Percentiles rank a stretch among this genome's conserved stretches.
phyloP scores from a whole-genome alignment of 2,329 filamentous ascomycete species.

The Claviceps sp. region DNA sequence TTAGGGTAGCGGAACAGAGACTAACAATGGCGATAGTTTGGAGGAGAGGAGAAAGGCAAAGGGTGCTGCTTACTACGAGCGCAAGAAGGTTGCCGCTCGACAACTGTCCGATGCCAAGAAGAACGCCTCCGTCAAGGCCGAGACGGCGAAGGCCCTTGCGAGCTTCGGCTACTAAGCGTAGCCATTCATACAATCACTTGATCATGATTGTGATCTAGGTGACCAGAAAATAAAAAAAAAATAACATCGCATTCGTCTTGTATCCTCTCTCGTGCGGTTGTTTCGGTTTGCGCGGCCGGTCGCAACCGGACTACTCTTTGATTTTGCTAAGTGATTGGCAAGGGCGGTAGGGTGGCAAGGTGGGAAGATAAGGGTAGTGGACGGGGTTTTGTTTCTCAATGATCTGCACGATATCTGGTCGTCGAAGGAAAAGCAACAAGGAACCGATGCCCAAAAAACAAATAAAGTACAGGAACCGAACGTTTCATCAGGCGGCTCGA shows the following conservation, averaged over 20 bases:
- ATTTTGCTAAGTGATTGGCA: slow-evolving; percentile 34
- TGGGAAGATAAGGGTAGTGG: slow-evolving; percentile 14
- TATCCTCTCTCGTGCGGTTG: slow-evolving; percentile 35
- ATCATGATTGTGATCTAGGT: slow-evolving; percentile 15
- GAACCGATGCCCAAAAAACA: slow-evolving; percentile 15
- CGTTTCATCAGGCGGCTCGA: neutral
- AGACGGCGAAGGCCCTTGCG: slow-evolving; percentile 80
- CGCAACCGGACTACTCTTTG: slow-evolving; percentile 34
- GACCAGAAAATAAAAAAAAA: slow-evolving; percentile 5
- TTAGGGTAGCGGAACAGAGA: neutral
- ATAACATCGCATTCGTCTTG: slow-evolving; percentile 24
- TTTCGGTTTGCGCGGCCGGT: slow-evolving; percentile 43
- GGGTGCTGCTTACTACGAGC: slow-evolving; percentile 98
- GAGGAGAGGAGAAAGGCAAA: slow-evolving; percentile 99
- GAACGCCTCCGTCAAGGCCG: slow-evolving; percentile 73
- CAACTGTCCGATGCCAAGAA: slow-evolving; percentile 88
- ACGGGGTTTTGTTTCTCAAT: slow-evolving; percentile 19
- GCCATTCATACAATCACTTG: slow-evolving; percentile 14
- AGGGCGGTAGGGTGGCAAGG: slow-evolving; percentile 21
- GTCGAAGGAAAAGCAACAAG: slow-evolving; percentile 10
- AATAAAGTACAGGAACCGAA: slow-evolving; percentile 20
- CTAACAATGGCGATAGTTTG: slow-evolving; percentile 46
- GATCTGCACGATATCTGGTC: slow-evolving; percentile 22
- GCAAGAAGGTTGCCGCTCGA: slow-evolving; percentile 93
- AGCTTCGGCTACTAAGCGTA: slow-evolving; percentile 72